Percentiles rank a stretch among this genome's conserved stretches.
These are phyloP conservation scores for Rhodotorula glutinis DNA, from an alignment of 1,284 basidiomycete genomes.

Conservation along the genomic window DNA sequence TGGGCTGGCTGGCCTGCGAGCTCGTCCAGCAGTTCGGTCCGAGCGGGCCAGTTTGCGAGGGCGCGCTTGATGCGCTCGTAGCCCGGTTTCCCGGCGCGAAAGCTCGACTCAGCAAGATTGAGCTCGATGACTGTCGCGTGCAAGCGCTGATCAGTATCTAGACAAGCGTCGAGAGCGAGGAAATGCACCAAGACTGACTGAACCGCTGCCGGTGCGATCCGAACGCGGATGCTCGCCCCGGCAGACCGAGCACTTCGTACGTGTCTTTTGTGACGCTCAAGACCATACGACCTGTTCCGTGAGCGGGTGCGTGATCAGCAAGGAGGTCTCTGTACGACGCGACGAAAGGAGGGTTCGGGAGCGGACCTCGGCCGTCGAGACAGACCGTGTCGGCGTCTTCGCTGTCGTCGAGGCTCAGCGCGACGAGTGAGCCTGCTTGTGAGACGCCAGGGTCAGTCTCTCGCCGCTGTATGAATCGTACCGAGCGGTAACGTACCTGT, in stretches of 20 bases:
- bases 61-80: conserved; percentile 24
- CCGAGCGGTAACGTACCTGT: conserved; percentile 1
- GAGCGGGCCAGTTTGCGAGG: conserved; percentile 21
- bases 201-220: conserved; percentile 31
- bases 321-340: not conserved
- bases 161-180: not conserved
- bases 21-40: conserved; percentile 25
- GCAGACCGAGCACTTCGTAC: conserved; percentile 34
- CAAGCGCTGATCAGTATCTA: not conserved
- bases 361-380: conserved; percentile 36
- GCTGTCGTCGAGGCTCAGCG: conserved; percentile 13
- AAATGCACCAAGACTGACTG: conserved; percentile 19
- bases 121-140: conserved; percentile 29
- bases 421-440: conserved; percentile 25
- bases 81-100: conserved; percentile 25
- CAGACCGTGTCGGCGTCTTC: conserved; percentile 26
- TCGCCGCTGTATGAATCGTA: too few species aligned
- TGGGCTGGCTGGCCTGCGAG: conserved; percentile 1
- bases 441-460: not conserved
- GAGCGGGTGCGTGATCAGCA: not conserved
- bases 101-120: conserved; percentile 10
- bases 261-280: conserved; percentile 31
- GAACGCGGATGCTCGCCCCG: conserved; percentile 24
- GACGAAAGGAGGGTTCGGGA: too few species aligned
- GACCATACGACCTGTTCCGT: conserved; percentile 26